Base-by-base conservation (phyloP, 805 yeast species). In the Alloascoidea africana region DNA sequence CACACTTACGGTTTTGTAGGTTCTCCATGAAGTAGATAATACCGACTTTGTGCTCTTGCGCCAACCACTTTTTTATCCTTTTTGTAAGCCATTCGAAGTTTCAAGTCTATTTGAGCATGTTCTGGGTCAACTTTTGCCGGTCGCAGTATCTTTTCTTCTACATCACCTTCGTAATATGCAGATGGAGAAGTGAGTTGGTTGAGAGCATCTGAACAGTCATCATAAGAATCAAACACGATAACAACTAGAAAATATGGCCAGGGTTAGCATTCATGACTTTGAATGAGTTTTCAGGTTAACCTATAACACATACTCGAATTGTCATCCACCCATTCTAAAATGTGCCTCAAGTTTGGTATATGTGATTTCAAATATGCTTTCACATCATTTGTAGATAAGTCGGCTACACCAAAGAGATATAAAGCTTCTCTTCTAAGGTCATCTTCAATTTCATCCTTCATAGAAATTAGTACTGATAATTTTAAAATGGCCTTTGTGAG, bases 311-410 rank as follows among this genome's bases (percentile, higher is more conserved):
- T 23, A 23, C 30, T n/a, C n/a, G 30, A 23, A 23, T 23, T 8
- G n/a, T 23, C 30, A 23, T 23, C 30, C 8, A 23, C 30, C 30
- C 30, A 23, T 23, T 23, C 30, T 23, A 23, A 23, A 23, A 23
- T 23, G n/a, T 8, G 30, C 30, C 30, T 8, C 8, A n/a, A 23
- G 8, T 8, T 8, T 23, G 30, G 30, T 23, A 23, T 8, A 23
- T 23, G 30, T 23, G n/a, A 8, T n/a, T 8, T 8, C n/a, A 23
- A n/a, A 23, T 23, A 23, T 23, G 30, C 8, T 23, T 23, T 23
- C 8, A 23, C n/a, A 23, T 23, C 30, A 8, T 23, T 23, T 23
- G 30, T 23, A 8, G 30, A 23, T 23, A 23, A 23, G n/a, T 23
- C 30, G 30, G 8, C 30, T 8, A 23, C 30, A 8, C 30, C 30